Base-by-base conservation (phyloP, 2,329 filamentous ascomycete genomes). In the Coniochaeta ligniaria region DNA sequence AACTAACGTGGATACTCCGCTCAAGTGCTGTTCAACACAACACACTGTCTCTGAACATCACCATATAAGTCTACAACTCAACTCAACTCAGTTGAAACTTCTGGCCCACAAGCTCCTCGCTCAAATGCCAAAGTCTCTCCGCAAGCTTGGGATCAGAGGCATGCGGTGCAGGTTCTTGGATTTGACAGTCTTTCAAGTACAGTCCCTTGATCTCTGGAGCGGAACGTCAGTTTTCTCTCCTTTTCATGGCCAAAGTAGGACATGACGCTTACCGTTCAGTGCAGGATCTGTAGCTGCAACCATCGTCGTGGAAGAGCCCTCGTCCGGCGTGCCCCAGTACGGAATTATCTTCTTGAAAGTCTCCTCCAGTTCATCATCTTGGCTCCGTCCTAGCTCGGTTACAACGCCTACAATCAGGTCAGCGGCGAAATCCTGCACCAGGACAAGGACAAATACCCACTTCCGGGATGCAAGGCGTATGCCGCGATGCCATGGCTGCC, bases 381-480 rank as follows among this genome's bases (percentile, higher is more conserved):
- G 73, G 3, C 74, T 69, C 33, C 73, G 65, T 36, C 72, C 71
- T 9, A 75, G 69, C 31, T 73, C 67, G 7, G 71, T 75, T 3
- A 63, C 68, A 20, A 75, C 72, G 33, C 68, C 73, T 75, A 45
- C 43, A 60, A 38, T 31, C 22, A 57, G 31, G 20, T 14, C 24
- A 47, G 54, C 35, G 31, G 12, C 17, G 12, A n/a, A 2, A 31
- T n/a, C 22, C 3, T 28, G 2, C 47, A 28, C 6, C 31, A 14
- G 20, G 14, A 28, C 54, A 57, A 35, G n/a, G 8, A n/a, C 26
- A 20, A 50, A 14, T 14, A 31, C 24, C 22, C 64, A 74, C 72
- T 68, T 31, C 78, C 78, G 9, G 78, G 78, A 61, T 80, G 76
- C n/a, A 80, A 58, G 2, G 71, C 69, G 55, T 75, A 78, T 0